phyloP scores from a whole-genome alignment of 495 filamentous ascomycete species.

The Echria macrotheca region DNA sequence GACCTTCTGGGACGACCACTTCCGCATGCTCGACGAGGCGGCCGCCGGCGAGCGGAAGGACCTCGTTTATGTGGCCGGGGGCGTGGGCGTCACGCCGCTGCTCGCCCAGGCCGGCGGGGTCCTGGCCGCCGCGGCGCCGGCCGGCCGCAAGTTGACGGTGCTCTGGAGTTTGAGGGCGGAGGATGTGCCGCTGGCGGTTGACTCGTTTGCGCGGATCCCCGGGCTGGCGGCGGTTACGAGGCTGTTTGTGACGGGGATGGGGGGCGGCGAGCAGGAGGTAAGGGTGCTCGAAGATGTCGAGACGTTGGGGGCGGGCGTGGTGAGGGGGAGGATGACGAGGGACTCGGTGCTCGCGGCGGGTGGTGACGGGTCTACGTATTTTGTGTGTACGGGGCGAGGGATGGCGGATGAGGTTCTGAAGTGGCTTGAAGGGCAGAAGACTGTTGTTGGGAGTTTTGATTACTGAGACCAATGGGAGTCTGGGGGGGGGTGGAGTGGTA shows the following conservation, averaged over 20 bases:
- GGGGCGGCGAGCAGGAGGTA: slow-evolving; percentile 18
- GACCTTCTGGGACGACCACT: slow-evolving; percentile 61
- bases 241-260: slow-evolving; percentile 56
- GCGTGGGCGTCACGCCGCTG: slow-evolving; percentile 76
- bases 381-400: slow-evolving; percentile 56
- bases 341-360: slow-evolving; percentile 45
- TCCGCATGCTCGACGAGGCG: slow-evolving; percentile 30
- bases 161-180: slow-evolving; percentile 59
- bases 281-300: slow-evolving; percentile 24
- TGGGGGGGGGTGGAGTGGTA: no score
- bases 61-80: slow-evolving; percentile 66
- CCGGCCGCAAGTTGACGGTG: slow-evolving; percentile 40
- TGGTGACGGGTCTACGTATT: slow-evolving; percentile 50
- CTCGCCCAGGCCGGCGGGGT: slow-evolving; percentile 63
- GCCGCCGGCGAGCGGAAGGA: slow-evolving; percentile 14
- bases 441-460: slow-evolving; percentile 66
- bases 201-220: slow-evolving; percentile 50
- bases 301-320: slow-evolving; percentile 36
- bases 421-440: slow-evolving; percentile 60
- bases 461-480: no score
- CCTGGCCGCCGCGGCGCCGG: slow-evolving; percentile 34
- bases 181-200: slow-evolving; percentile 58
- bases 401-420: slow-evolving; percentile 51
- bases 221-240: slow-evolving; percentile 46
- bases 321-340: slow-evolving; percentile 48